Base-by-base conservation (phyloP, 2,329 filamentous ascomycete genomes). In the Fusarium falciforme region DNA sequence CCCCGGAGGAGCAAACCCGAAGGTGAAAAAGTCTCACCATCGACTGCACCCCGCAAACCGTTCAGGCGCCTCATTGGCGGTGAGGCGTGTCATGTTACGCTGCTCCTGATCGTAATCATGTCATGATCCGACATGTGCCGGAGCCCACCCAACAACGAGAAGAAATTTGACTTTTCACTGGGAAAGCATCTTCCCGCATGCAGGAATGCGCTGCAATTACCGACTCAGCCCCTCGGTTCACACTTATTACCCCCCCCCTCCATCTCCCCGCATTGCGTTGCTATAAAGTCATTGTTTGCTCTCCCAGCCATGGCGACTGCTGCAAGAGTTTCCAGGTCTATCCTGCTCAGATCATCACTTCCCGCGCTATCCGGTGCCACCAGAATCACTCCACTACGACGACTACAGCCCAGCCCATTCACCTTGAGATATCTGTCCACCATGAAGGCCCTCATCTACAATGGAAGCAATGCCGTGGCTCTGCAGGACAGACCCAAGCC, bases 371-470 rank as follows among this genome's bases (percentile, higher is more conserved):
- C 47, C 47, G 47, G 47, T 54, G 27, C 27, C 12, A 3, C 29
- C 17, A 54, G 52, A 57, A 35, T 33, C 31, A 3, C 52, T 22
- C 52, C 52, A 36, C 31, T 35, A 17, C 29, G 52, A 36, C 52
- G 22, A 25, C 27, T 55, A 11, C 33, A 57, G 8, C 20, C 52
- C 33, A 35, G 12, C n/a, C 52, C 29, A 16, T 33, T 35, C 25
- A 58, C 22, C 10, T n/a, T 40, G 9, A 58, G 20, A 38, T 31
- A 58, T n/a, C 22, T 38, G 17, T 58, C 54, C 55, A 61, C 35
- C 4, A 71, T 65, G 86, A 86, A 86, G 71, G 86, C 85, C 6
- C 82, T 88, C 52, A 81, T 87, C 8, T 88, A 87, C 72, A 79
- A 76, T 6, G 80, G 79, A 38, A 71, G 73, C 10, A 77, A 78